Conservation (phyloP, 306 rosid genomes). For the Rosa chinensis region DNA sequence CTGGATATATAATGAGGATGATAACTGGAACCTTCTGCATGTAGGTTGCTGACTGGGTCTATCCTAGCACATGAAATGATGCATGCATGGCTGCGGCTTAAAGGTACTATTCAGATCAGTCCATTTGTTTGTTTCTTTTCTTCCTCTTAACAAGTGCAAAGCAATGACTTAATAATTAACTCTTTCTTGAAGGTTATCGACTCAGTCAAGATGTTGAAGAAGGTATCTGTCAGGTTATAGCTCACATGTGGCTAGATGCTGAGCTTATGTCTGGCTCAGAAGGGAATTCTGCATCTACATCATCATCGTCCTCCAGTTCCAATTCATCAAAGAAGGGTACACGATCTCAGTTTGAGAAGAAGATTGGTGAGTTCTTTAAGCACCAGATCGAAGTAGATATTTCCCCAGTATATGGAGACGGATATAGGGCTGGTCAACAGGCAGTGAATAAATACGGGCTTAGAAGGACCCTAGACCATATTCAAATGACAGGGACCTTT, state of each 20-base stretch:
- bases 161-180: neutral
- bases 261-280: slow-evolving; percentile 65
- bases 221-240: slow-evolving; percentile 97
- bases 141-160: neutral
- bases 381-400: slow-evolving; percentile 97
- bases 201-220: slow-evolving; percentile 95
- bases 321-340: slow-evolving; percentile 42
- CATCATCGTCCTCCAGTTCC: slow-evolving; percentile 54
- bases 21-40: slow-evolving; percentile 16
- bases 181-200: slow-evolving; percentile 66
- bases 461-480: slow-evolving; percentile 76
- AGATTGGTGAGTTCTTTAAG: slow-evolving; percentile 90
- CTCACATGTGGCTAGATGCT: slow-evolving; percentile 89
- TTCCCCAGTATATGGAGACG: slow-evolving; percentile 94
- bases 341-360: slow-evolving; percentile 67
- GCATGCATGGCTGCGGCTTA: slow-evolving; percentile 99
- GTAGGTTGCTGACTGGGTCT: slow-evolving; percentile 90
- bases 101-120: slow-evolving; percentile 41
- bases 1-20: neutral
- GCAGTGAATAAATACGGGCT: slow-evolving; percentile 89
- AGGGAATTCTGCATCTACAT: slow-evolving; percentile 51
- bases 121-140: neutral
- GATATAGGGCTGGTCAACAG: slow-evolving; percentile 83
- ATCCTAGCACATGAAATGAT: slow-evolving; percentile 98
- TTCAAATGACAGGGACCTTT: slow-evolving; percentile 73